Evolutionary conservation across 177 flowering plant genomes (phyloP), one percentile per base, ranked within the genome.

Genomic region (Vitis hybrid): DNA sequence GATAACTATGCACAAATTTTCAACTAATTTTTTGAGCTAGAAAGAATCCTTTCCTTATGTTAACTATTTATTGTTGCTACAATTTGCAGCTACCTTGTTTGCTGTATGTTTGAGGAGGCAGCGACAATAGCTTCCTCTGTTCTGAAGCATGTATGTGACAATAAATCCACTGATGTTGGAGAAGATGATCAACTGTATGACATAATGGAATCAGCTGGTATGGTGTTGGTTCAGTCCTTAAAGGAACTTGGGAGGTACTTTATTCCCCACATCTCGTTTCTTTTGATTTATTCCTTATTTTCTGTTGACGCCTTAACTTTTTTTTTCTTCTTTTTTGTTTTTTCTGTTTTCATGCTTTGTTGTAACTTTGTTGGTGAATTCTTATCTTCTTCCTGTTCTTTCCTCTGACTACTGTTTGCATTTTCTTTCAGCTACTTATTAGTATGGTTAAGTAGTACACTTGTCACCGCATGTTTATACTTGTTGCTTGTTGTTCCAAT

Each of bases 161-260:
- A 65, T 68, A 45, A 69, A 56, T 62, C 39, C 3, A 1, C 14
- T 14, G 68, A 70, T 61, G 65, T 11, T 32, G 39, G 30, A 12
- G 78, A 78, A 19, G 79, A 76, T 26, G 39, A 2, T 70, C 72
- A 81, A 49, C 60, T 75, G 71, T 48, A 68, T 63, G 93, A 89
- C 50, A 84, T 90, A 88, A 70, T 82, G 82, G 97, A 87, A 76
- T 88, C 93, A 15, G 87, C 91, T 70, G 97, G 90, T 8, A 89
- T 89, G 91, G 95, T 94, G 61, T 71, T 89, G 49, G 87, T 92
- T 68, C 98, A 94, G 72, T 86, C 97, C 55, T 56, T 85, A 70
- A 85, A 85, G 66, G 86, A 81, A 65, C 80, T 86, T 71, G 86
- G 85, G 48, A 87, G 97, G 98, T 92, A 73, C 23, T 3, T 15